phyloP scores from a whole-genome alignment of 768 basidiomycete genomes.

The Hygrophoropsis aurantiaca region DNA sequence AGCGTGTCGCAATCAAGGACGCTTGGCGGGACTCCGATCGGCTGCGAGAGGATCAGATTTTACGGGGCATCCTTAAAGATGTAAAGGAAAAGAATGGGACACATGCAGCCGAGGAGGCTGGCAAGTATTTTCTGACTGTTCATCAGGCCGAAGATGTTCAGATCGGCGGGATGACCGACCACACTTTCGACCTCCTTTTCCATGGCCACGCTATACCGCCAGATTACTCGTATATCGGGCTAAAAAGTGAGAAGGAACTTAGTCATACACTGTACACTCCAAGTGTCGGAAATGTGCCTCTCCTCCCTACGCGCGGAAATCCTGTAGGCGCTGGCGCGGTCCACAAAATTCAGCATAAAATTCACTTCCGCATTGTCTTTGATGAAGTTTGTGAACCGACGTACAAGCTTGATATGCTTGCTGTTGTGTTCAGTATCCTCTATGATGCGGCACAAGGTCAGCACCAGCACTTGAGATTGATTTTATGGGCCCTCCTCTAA shows the following conservation, averaged over 20 bases:
- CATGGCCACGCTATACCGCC: not conserved
- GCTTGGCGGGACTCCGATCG: conserved; percentile 3
- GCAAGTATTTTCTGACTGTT: not conserved
- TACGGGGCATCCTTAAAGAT: not conserved
- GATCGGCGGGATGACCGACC: not conserved
- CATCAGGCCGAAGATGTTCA: not conserved
- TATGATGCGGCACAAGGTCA: no score
- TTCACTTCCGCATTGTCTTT: conserved; percentile 14
- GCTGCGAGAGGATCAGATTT: not conserved
- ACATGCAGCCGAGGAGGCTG: not conserved
- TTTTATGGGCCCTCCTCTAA: not conserved
- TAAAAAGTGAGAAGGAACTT: not conserved
- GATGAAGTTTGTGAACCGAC: conserved; percentile 12
- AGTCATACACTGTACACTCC: no score
- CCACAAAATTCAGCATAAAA: conserved; percentile 1
- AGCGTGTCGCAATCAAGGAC: conserved; percentile 3
- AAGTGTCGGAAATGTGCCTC: no score
- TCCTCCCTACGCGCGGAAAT: no score
- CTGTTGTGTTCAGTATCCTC: not conserved
- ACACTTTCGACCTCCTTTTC: not conserved
- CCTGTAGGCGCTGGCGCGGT: no score
- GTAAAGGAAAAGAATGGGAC: not conserved
- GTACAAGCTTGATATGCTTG: not conserved
- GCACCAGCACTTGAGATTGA: no score
- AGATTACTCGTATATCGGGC: not conserved